Conservation (phyloP, 2,329 filamentous ascomycete genomes). For the Passalora sequoiae region DNA sequence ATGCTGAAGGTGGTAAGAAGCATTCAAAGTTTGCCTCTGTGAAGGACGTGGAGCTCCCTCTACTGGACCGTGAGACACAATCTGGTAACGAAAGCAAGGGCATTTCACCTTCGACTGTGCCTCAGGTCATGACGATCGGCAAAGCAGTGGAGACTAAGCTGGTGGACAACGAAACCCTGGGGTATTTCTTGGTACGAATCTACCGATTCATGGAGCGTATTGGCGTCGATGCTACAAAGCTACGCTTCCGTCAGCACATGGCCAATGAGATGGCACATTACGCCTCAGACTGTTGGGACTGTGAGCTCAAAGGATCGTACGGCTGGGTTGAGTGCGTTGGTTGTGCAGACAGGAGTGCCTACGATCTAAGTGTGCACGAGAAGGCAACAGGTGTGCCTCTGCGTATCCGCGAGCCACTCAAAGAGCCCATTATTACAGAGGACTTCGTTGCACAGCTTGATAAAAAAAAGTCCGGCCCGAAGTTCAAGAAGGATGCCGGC, state of each 20-base stretch:
- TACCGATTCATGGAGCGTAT: constrained; percentile 84
- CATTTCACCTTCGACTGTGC: constrained; percentile 56
- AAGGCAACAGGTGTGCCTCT: constrained; percentile 87
- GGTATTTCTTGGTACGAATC: constrained; percentile 94
- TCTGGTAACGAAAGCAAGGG: constrained; percentile 54
- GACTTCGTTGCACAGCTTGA: constrained; percentile 85
- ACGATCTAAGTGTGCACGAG: constrained; percentile 85
- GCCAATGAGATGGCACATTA: constrained; percentile 87
- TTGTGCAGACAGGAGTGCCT: constrained; percentile 91
- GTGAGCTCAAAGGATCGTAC: constrained; percentile 82
- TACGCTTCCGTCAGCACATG: constrained; percentile 98
- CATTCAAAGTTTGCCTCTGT: constrained; percentile 84
- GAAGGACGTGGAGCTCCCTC: constrained; percentile 72
- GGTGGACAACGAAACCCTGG: constrained; percentile 95
- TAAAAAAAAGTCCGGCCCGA: constrained; percentile 92
- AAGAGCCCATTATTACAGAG: constrained; percentile 72
- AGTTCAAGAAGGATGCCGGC: constrained; percentile 92
- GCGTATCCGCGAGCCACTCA: constrained; percentile 74
- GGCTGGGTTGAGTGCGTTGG: constrained; percentile 99
- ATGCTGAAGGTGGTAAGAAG: constrained; percentile 91
- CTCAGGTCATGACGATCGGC: constrained; percentile 70
- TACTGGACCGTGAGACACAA: constrained; percentile 82
- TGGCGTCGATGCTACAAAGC: constrained; percentile 78
- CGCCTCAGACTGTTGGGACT: constrained; percentile 96
- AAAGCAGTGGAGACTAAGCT: constrained; percentile 76